Conservation (phyloP, 2,329 filamentous ascomycete species). For the Colletotrichum tofieldiae region DNA sequence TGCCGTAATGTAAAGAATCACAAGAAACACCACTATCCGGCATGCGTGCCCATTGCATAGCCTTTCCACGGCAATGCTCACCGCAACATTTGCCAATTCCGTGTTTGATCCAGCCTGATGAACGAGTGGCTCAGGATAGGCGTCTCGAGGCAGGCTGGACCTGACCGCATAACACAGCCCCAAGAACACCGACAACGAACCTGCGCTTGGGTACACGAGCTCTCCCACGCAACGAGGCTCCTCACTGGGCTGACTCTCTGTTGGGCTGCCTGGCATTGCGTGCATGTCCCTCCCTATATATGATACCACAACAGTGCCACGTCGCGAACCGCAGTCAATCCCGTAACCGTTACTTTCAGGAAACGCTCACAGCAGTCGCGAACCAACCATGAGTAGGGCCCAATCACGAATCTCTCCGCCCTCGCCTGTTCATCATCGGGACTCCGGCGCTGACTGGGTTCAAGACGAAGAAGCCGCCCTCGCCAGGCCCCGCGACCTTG, state of each 20-base stretch:
- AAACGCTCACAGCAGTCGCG: accelerated
- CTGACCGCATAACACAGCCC: background rate
- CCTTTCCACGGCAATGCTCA: background rate
- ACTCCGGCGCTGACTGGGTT: background rate
- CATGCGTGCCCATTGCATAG: too few relatives aligned
- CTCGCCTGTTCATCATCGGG: background rate
- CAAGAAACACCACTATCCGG: background rate
- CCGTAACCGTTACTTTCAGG: background rate
- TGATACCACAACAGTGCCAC: background rate
- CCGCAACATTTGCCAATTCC: background rate
- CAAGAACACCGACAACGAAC: background rate
- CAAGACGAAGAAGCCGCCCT: background rate
- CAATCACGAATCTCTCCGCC: background rate
- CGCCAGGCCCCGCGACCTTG: background rate
- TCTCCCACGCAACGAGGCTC: background rate
- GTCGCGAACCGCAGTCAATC: background rate
- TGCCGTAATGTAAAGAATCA: background rate
- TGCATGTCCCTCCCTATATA: background rate
- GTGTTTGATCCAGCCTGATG: background rate
- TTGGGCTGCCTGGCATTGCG: background rate
- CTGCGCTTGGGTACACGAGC: background rate
- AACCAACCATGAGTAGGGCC: background rate
- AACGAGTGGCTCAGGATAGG: background rate
- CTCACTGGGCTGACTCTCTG: background rate
- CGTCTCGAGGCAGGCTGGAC: background rate